Percentiles rank a stretch among this genome's conserved stretches.
These are phyloP conservation scores for Chrysoporthe deuterocubensis DNA, from an alignment of 2,329 filamentous ascomycete species.

Conservation along the genomic window DNA sequence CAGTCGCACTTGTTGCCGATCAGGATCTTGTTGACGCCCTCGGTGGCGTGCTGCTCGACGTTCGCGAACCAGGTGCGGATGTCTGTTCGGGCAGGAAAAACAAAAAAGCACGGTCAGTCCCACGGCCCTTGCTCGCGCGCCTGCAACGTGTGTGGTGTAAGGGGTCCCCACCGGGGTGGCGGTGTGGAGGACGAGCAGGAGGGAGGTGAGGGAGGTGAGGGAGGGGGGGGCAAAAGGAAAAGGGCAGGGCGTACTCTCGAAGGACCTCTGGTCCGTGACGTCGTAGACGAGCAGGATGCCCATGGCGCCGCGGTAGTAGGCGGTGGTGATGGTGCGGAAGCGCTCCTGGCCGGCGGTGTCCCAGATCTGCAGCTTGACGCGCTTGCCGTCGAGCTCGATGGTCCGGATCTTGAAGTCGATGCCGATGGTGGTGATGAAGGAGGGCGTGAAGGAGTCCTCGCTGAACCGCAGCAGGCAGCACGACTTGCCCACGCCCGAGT, in stretches of 20 bases:
- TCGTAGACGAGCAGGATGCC: conserved; percentile 97
- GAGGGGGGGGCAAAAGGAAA: neutral
- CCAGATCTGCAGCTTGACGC: conserved; percentile 99
- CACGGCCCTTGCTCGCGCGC: conserved; percentile 5
- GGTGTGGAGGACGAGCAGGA: neutral
- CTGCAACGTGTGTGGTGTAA: conserved; percentile 4
- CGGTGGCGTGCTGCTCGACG: conserved; percentile 95
- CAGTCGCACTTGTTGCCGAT: conserved; percentile 99
- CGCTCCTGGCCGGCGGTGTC: conserved; percentile 98
- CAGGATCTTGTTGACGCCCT: conserved; percentile 99
- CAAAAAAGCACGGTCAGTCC: neutral
- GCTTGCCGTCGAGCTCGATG: conserved; percentile 98
- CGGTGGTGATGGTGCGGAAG: conserved; percentile 97
- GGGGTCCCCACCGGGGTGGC: conserved; percentile 25
- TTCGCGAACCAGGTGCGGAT: conserved; percentile 99
- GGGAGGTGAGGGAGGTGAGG: too few relatives aligned
- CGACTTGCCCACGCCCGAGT: conserved; percentile 95
- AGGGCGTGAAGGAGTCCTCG: conserved; percentile 96
- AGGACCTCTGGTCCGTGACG: conserved; percentile 94
- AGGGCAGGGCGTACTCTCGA: conserved; percentile 73
- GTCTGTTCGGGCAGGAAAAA: conserved; percentile 58
- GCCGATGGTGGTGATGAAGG: conserved; percentile 98
- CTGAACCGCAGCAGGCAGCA: conserved; percentile 96
- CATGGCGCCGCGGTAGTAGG: conserved; percentile 98
- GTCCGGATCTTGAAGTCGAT: conserved; percentile 99